phyloP scores from a whole-genome alignment of 768 basidiomycete species.

The Lentinula sp. region DNA sequence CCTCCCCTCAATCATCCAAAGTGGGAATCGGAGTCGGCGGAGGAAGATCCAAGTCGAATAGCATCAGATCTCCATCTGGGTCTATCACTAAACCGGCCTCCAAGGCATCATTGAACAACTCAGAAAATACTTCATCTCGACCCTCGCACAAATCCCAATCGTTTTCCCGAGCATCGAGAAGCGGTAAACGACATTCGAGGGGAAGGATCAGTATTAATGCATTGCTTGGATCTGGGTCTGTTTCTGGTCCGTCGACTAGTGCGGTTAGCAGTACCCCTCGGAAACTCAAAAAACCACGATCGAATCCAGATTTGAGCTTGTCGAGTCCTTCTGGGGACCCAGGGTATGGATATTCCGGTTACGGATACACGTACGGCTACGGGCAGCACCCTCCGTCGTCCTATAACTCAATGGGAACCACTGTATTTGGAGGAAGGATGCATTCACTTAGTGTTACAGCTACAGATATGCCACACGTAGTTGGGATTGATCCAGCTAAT shows the following conservation, averaged over 20 bases:
- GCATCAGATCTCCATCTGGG: neutral
- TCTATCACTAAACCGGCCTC: neutral
- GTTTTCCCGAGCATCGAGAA: neutral
- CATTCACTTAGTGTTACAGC: slow-evolving; percentile 80
- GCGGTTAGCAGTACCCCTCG: slow-evolving; percentile 13
- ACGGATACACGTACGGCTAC: slow-evolving; percentile 9
- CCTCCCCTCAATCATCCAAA: slow-evolving; percentile 35
- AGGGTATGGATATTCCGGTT: slow-evolving; percentile 4
- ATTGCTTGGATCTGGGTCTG: neutral
- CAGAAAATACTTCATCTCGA: neutral
- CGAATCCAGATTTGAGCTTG: slow-evolving; percentile 50
- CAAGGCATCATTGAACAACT: neutral
- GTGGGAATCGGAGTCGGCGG: slow-evolving; percentile 11
- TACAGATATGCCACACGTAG: slow-evolving; percentile 49
- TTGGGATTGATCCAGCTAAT: neutral
- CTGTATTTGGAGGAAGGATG: slow-evolving; percentile 39
- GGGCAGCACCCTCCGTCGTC: slow-evolving; percentile 6
- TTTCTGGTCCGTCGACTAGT: neutral
- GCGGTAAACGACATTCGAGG: neutral
- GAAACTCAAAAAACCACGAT: slow-evolving; percentile 68
- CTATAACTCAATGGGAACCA: neutral
- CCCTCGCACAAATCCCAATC: slow-evolving; percentile 5
- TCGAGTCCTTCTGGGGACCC: slow-evolving; percentile 17
- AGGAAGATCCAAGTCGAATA: neutral
- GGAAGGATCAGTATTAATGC: slow-evolving; percentile 6